Base-by-base conservation (phyloP, 2,329 filamentous ascomycete species). In the Geoglossum cookeanum region DNA sequence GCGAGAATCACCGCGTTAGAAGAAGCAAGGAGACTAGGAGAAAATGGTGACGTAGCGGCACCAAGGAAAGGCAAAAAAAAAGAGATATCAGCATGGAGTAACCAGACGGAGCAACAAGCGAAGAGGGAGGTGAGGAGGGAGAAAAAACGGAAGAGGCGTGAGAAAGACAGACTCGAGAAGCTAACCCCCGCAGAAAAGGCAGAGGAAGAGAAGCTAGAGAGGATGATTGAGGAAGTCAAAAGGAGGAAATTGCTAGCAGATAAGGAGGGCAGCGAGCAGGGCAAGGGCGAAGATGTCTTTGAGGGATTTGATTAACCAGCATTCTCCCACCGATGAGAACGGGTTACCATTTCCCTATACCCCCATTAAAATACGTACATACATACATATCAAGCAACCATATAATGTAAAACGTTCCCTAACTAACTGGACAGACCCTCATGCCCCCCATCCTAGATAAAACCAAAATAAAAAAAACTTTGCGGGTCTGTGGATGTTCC, bases 161-260 rank as follows among this genome's bases (percentile, higher is more conserved):
- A 89, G 60, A 78, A 79, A 8, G 79, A 83, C 66, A 73, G 74
- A 61, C 71, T 75, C 65, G 76, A 78, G 33, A 76, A 74, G 59
- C 81, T 91, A 79, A 85, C 80, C n/a, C 80, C 84, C 3, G 79
- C 81, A 58, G 81, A 89, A 68, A 82, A 76, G 69, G 69, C 74
- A 37, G 76, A 83, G 67, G 75, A 81, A 62, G 74, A 69, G 62
- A 78, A 85, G 66, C 74, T 87, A 11, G 74, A 84, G 62, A 71
- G 75, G 9, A 72, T 90, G 72, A 75, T 90, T 54, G 73, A 74
- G 29, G 70, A 82, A 64, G 76, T 90, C n/a, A 74, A 81, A 63
- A 71, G 67, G 65, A 72, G 77, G 68, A 84, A 82, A 61, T 22
- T 53, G 15, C 13, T 53, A 9, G 63, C 68, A 56, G 71, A 68